Conservation (phyloP, 129 eudicot genomes). For the Artemisia annua region DNA sequence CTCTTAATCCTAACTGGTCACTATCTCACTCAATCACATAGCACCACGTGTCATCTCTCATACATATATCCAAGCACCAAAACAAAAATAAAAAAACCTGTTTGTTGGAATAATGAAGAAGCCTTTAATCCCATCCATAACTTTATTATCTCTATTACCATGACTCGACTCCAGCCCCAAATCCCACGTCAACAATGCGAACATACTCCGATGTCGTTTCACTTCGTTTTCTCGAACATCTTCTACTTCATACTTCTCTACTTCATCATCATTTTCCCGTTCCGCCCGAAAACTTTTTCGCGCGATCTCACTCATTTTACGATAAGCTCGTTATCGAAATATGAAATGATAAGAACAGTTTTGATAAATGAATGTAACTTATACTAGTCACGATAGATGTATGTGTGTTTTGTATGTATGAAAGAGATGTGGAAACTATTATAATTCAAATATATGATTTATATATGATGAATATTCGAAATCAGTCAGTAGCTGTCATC, state of each 20-base stretch:
- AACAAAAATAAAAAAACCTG: slow-evolving; percentile 42
- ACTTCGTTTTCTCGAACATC: slow-evolving; percentile 17
- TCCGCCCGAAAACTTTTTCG: neutral
- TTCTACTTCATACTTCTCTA: slow-evolving; percentile 33
- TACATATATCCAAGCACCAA: neutral
- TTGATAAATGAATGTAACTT: too few species aligned
- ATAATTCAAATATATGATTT: too few species aligned
- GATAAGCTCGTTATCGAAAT: neutral
- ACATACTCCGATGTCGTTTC: slow-evolving; percentile 32
- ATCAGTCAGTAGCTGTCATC: too few species aligned
- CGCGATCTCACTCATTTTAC: slow-evolving; percentile 15
- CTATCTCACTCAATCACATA: neutral
- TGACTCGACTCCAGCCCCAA: slow-evolving; percentile 33
- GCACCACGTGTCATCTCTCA: too few species aligned
- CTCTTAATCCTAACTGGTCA: neutral
- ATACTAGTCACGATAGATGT: neutral
- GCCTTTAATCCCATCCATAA: slow-evolving; percentile 58
- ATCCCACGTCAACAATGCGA: slow-evolving; percentile 50
- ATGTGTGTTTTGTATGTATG: neutral
- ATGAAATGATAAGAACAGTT: too few species aligned
- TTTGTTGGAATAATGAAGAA: slow-evolving; percentile 51
- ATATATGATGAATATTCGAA: too few species aligned
- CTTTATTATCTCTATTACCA: slow-evolving; percentile 38
- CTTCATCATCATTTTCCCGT: slow-evolving; percentile 9
- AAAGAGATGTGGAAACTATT: neutral